Percentiles rank a stretch among this genome's conserved stretches.
Conservation (phyloP, 768 basidiomycete species). For the Podaxis sp. region DNA sequence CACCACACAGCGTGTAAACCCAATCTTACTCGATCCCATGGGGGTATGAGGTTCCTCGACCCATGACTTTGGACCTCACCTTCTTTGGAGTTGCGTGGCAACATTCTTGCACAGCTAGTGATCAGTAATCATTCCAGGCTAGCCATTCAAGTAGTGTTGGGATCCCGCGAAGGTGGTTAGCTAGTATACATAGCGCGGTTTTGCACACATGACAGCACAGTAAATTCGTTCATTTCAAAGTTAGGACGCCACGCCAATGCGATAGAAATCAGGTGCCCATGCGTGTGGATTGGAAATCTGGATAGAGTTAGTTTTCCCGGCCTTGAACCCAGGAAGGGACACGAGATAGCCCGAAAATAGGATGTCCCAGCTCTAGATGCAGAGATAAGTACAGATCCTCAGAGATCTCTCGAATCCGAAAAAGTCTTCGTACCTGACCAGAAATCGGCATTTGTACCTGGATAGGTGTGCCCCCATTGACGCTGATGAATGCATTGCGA, state of each 20-base stretch:
- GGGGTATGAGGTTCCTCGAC: background rate
- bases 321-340: conserved; percentile 36
- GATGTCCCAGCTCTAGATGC: conserved; percentile 41
- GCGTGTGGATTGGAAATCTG: conserved; percentile 39
- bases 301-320: conserved; percentile 41
- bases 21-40: background rate
- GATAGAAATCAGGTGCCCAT: conserved; percentile 38
- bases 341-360: conserved; percentile 36
- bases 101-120: background rate
- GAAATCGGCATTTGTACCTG: conserved; percentile 45
- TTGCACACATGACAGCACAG: background rate
- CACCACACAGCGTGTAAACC: background rate
- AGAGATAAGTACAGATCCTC: background rate
- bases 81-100: background rate
- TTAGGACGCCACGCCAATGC: conserved; percentile 32
- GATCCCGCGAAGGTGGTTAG: background rate
- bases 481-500: conserved; percentile 40
- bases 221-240: background rate
- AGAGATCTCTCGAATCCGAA: background rate
- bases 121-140: background rate
- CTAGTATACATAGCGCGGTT: background rate
- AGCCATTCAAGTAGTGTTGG: background rate
- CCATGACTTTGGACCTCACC: background rate
- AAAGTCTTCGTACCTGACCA: conserved; percentile 31
- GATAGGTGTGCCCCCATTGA: conserved; percentile 38